Conservation (phyloP, 805 yeast genomes). For the Spathaspora girioi region DNA sequence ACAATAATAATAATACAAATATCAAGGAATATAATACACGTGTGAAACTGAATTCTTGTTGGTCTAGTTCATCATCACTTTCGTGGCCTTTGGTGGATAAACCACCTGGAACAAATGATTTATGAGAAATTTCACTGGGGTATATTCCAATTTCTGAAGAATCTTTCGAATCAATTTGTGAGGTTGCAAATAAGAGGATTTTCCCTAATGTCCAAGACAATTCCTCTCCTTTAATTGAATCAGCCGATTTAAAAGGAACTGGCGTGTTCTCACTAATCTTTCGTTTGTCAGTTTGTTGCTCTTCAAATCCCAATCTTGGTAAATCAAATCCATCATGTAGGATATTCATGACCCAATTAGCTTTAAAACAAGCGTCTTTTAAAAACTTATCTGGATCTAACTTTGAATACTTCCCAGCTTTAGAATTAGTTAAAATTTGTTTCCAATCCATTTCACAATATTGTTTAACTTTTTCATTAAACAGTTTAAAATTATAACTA, state of each 20-base stretch:
- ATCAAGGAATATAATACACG: conserved; percentile 11
- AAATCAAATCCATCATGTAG: conserved; percentile 90
- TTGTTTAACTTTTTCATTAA: conserved; percentile 59
- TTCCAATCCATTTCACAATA: conserved; percentile 81
- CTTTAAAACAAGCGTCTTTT: conserved; percentile 84
- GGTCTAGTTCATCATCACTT: conserved; percentile 10
- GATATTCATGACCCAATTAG: conserved; percentile 88
- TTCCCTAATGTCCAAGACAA: conserved; percentile 95
- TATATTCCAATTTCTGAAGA: conserved; percentile 33
- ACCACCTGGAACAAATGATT: conserved; percentile 27
- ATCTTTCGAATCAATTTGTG: conserved; percentile 33
- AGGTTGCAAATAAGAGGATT: conserved; percentile 76
- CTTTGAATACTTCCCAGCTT: conserved; percentile 55
- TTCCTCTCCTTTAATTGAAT: conserved; percentile 76
- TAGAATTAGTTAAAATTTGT: conserved; percentile 43
- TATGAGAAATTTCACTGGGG: conserved; percentile 36
- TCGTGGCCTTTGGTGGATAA: conserved; percentile 6
- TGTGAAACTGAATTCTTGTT: conserved; percentile 1
- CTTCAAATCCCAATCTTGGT: conserved; percentile 58
- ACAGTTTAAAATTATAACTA: conserved; percentile 70
- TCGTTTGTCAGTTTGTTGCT: conserved; percentile 19
- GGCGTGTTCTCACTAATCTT: conserved; percentile 19
- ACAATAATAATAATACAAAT: conserved; percentile 14
- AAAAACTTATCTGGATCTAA: conserved; percentile 51
- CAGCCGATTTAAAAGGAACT: conserved; percentile 79